Evolutionary conservation across 805 yeast species (phyloP).

Genomic region (Brettanomyces custersianus): DNA sequence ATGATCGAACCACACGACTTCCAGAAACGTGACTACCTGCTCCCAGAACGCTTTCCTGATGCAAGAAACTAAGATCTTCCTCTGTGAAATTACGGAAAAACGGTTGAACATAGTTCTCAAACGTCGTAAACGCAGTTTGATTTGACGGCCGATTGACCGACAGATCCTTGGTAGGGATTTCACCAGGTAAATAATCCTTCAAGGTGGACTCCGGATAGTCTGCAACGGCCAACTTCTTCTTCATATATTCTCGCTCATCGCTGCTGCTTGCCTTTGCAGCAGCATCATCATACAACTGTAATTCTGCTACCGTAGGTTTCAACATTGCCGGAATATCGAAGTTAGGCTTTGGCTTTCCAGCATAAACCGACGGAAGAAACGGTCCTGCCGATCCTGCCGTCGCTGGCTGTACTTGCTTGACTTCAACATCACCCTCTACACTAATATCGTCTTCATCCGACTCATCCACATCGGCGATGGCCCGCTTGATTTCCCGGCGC

Average conservation of each 20-base stretch:
- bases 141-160: conserved; percentile 76
- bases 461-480: conserved; percentile 1
- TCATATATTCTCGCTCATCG: conserved; percentile 49
- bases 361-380: conserved; percentile 37
- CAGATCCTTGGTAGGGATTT: conserved; percentile 78
- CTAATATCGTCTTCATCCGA: background rate
- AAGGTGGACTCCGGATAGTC: conserved; percentile 81
- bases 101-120: conserved; percentile 76
- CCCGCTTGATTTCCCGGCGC: conserved; percentile 4
- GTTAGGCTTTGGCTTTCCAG: conserved; percentile 6
- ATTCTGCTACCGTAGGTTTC: conserved; percentile 12
- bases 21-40: conserved; percentile 39
- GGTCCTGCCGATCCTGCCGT: conserved; percentile 1
- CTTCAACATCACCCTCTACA: background rate
- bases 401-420: too few relatives aligned
- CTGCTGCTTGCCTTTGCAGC: conserved; percentile 59
- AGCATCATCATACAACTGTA: conserved; percentile 32
- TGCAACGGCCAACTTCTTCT: conserved; percentile 76
- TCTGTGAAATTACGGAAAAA: conserved; percentile 69
- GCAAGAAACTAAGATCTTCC: conserved; percentile 72
- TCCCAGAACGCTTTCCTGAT: conserved; percentile 43
- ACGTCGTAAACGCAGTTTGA: conserved; percentile 88
- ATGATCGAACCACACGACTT: too few relatives aligned
- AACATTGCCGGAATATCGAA: conserved; percentile 16
- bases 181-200: conserved; percentile 73